These are phyloP conservation scores for Naganishia antarctica DNA, from an alignment of 768 basidiomycete genomes.

Conservation along the genomic window DNA sequence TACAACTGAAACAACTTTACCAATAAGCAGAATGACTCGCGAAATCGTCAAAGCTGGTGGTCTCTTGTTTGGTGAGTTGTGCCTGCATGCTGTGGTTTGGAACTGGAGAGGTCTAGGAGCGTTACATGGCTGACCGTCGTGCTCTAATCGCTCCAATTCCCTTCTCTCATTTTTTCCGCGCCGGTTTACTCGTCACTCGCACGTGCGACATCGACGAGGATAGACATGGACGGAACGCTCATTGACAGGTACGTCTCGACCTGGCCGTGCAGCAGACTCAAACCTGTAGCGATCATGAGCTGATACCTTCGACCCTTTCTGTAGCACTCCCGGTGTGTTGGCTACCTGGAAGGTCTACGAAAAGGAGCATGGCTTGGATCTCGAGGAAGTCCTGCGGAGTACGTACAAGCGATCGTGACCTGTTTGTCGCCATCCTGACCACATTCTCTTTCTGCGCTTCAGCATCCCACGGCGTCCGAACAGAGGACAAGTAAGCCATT, in stretches of 20 bases:
- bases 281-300: neutral
- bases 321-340: slow-evolving; percentile 74
- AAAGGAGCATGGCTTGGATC: slow-evolving; percentile 54
- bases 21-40: slow-evolving; percentile 5
- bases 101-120: too few relatives aligned
- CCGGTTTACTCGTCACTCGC: neutral
- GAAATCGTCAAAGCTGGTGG: slow-evolving; percentile 17
- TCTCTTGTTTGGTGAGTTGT: slow-evolving; percentile 18
- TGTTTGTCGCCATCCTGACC: slow-evolving; percentile 53
- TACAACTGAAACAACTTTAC: neutral
- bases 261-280: neutral
- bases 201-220: neutral
- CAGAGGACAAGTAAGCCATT: slow-evolving; percentile 64
- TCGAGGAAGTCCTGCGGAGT: slow-evolving; percentile 49
- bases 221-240: slow-evolving; percentile 47
- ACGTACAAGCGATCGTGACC: neutral
- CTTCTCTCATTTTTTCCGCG: neutral
- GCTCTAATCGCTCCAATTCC: too few relatives aligned
- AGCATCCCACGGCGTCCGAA: slow-evolving; percentile 69
- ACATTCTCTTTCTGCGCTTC: slow-evolving; percentile 10
- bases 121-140: too few relatives aligned
- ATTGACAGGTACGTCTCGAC: slow-evolving; percentile 32
- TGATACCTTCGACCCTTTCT: slow-evolving; percentile 40
- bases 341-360: slow-evolving; percentile 71
- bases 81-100: too few relatives aligned